Evolutionary conservation across 2,329 filamentous ascomycete genomes (phyloP).

Genomic region (Fusarium sp.): DNA sequence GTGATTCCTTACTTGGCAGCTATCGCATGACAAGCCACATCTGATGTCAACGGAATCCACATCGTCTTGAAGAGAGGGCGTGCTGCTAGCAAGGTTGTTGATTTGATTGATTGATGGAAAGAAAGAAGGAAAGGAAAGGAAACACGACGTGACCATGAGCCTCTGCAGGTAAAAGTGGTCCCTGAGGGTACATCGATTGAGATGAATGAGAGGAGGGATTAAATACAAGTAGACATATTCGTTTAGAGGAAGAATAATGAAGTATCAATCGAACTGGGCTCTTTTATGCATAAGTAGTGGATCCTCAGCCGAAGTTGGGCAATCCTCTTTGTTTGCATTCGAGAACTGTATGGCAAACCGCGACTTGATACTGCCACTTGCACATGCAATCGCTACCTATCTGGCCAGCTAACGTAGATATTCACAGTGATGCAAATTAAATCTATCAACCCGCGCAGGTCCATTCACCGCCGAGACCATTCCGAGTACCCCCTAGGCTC

Average conservation of each 20-base stretch:
- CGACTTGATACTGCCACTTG: not conserved
- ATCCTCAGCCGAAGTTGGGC: not conserved
- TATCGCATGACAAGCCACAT: not conserved
- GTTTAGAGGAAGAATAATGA: constrained; percentile 13
- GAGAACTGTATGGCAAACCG: not conserved
- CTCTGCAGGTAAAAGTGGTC: constrained; percentile 1
- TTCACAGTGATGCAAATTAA: not conserved
- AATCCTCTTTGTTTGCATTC: not conserved
- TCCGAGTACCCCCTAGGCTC: not conserved
- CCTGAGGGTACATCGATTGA: constrained; percentile 1
- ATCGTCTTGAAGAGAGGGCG: not conserved
- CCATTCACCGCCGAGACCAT: not conserved
- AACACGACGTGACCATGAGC: constrained; percentile 5
- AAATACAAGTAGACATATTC: not conserved
- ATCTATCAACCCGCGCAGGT: not conserved
- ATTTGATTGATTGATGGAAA: not conserved
- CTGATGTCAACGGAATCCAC: not conserved
- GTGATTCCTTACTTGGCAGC: not conserved
- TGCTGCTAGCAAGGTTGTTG: not conserved
- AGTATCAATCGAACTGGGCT: not conserved
- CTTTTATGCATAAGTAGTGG: not conserved
- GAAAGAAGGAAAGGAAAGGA: constrained; percentile 9
- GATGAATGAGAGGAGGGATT: not conserved
- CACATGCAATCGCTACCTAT: not conserved
- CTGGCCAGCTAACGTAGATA: not conserved